Evolutionary conservation across 2,329 filamentous ascomycete species (phyloP).

Genomic region (Aureobasidium uvarum): DNA sequence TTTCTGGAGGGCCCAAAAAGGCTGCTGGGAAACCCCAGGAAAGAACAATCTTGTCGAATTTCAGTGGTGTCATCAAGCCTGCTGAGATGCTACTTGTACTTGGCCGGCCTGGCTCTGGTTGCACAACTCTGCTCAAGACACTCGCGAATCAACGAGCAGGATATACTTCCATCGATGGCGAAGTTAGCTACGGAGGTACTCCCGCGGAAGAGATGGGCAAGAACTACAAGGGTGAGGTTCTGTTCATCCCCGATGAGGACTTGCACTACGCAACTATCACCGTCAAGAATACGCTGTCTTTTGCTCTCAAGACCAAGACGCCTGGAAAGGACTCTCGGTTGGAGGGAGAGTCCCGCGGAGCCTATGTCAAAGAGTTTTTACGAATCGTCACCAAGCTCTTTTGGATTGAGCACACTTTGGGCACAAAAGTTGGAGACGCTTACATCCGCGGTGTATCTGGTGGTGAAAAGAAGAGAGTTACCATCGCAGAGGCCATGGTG

Average conservation of each 20-base stretch:
- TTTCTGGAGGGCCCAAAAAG: constrained; percentile 45
- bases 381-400: constrained; percentile 66
- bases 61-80: constrained; percentile 59
- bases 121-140: constrained; percentile 56
- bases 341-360: constrained; percentile 73
- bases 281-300: constrained; percentile 81
- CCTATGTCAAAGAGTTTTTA: constrained; percentile 69
- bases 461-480: constrained; percentile 51
- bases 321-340: constrained; percentile 68
- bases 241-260: constrained; percentile 86
- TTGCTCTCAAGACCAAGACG: constrained; percentile 80
- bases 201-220: constrained; percentile 66
- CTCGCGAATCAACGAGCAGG: constrained; percentile 57
- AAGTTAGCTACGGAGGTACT: constrained; percentile 75
- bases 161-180: constrained; percentile 59
- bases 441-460: constrained; percentile 71
- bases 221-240: constrained; percentile 74
- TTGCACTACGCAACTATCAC: constrained; percentile 82
- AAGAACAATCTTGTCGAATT: constrained; percentile 58
- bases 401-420: constrained; percentile 83
- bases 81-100: constrained; percentile 89
- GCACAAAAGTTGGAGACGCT: constrained; percentile 80
- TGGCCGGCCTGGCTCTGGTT: constrained; percentile 66
- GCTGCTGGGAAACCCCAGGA: constrained; percentile 55
- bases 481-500: constrained; percentile 52